Evolutionary conservation across 2,329 filamentous ascomycete genomes (phyloP).

Genomic region (Aureobasidium uvarum): DNA sequence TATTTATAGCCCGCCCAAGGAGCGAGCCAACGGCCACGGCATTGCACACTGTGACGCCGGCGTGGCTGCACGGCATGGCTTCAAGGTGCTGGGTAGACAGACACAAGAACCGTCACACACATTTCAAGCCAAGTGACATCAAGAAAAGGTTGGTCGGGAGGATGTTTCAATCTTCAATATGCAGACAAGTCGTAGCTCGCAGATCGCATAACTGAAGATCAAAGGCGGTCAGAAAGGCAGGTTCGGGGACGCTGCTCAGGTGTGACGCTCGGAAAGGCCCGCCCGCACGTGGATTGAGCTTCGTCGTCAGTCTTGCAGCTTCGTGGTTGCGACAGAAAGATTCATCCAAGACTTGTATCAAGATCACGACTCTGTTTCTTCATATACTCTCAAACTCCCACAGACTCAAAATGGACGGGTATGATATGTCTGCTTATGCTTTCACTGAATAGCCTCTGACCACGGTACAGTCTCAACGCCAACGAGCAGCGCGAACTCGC

Average conservation of each 20-base stretch:
- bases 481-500: slow-evolving; percentile 91
- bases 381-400: neutral
- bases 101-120: neutral
- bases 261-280: slow-evolving; percentile 19
- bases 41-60: neutral
- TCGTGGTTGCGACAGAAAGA: neutral
- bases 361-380: neutral
- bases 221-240: slow-evolving; percentile 4
- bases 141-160: neutral
- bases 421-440: slow-evolving; percentile 5
- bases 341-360: neutral
- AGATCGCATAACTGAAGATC: neutral
- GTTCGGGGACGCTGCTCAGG: neutral
- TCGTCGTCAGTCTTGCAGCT: slow-evolving; percentile 19
- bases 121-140: neutral
- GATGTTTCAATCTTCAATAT: neutral
- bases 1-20: slow-evolving; percentile 16
- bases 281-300: slow-evolving; percentile 15
- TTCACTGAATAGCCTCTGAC: neutral
- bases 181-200: neutral
- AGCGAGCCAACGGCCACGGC: slow-evolving; percentile 6
- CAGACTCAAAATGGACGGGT: slow-evolving; percentile 41
- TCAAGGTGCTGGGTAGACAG: neutral
- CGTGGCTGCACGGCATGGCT: neutral
- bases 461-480: slow-evolving; percentile 60